Evolutionary conservation across 192 early-diverging fungal genomes (phyloP).

Genomic region (Phycomyces nitens): DNA sequence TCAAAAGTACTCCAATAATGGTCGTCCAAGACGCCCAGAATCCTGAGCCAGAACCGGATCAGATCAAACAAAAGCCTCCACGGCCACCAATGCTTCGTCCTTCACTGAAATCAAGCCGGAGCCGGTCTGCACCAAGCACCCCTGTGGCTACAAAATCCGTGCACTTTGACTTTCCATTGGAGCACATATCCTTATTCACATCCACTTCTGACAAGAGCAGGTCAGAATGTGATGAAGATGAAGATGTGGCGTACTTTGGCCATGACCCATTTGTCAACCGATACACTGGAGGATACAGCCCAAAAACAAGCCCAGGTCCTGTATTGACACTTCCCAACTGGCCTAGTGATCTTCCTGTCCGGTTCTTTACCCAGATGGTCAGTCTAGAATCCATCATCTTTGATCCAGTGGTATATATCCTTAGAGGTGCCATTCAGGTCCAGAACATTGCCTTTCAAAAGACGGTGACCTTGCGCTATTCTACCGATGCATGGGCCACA

Average conservation of each 20-base stretch:
- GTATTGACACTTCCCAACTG: background rate
- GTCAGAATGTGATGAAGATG: slow-evolving; percentile 20
- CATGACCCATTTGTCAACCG: background rate
- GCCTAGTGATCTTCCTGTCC: background rate
- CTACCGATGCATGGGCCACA: slow-evolving; percentile 75
- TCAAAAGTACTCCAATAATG: too few species aligned
- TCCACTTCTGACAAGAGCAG: slow-evolving; percentile 43
- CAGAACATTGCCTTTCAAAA: slow-evolving; percentile 87
- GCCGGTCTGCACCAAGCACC: slow-evolving; percentile 22
- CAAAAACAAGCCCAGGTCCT: background rate
- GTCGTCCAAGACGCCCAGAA: too few species aligned
- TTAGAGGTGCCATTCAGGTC: slow-evolving; percentile 61
- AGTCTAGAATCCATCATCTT: background rate
- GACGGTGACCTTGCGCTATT: slow-evolving; percentile 66
- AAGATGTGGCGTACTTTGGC: background rate
- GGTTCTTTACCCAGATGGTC: background rate
- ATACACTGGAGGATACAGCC: background rate
- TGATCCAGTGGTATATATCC: background rate
- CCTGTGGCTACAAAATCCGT: slow-evolving; percentile 52
- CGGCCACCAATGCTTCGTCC: too few species aligned
- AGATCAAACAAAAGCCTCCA: too few species aligned
- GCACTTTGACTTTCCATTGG: slow-evolving; percentile 64
- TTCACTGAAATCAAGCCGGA: too few species aligned
- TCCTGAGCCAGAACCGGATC: too few species aligned
- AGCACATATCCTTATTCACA: slow-evolving; percentile 62